A percentile compares a stretch with the other conserved stretches of the same genome.
phyloP scores from a whole-genome alignment of 1,139 yeast genomes.

The Yueomyces sp. region DNA sequence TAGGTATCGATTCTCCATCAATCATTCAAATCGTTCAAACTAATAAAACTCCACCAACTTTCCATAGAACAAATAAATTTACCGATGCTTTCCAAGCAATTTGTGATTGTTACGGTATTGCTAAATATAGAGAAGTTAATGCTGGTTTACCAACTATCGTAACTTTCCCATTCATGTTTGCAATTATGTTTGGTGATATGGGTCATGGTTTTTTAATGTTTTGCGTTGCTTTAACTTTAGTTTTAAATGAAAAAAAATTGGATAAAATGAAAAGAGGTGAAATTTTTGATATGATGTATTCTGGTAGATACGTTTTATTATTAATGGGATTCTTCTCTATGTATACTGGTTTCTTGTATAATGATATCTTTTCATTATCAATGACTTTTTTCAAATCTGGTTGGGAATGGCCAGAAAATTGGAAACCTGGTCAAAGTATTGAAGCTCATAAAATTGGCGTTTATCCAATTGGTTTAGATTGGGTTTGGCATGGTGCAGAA shows the following conservation, averaged over 20 bases:
- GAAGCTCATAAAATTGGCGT: slow-evolving; percentile 44
- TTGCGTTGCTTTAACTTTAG: slow-evolving; percentile 46
- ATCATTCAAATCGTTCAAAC: slow-evolving; percentile 75
- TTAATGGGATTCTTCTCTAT: slow-evolving; percentile 70
- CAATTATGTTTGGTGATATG: slow-evolving; percentile 78
- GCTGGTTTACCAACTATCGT: slow-evolving; percentile 72
- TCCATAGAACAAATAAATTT: slow-evolving; percentile 80
- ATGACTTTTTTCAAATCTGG: slow-evolving; percentile 61
- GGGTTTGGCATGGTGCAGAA: slow-evolving; percentile 76
- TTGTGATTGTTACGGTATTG: slow-evolving; percentile 90
- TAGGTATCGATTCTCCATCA: slow-evolving; percentile 39
- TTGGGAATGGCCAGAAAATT: slow-evolving; percentile 58
- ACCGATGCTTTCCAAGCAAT: slow-evolving; percentile 86
- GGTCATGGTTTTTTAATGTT: slow-evolving; percentile 66
- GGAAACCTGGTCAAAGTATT: slow-evolving; percentile 45
- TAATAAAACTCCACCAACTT: slow-evolving; percentile 85
- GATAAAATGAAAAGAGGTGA: slow-evolving; percentile 58
- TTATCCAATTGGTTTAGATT: slow-evolving; percentile 59
- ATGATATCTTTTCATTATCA: slow-evolving; percentile 68
- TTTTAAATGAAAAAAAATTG: slow-evolving; percentile 47
- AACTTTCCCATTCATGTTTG: slow-evolving; percentile 79
- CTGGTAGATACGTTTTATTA: slow-evolving; percentile 61
- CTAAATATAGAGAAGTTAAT: slow-evolving; percentile 67
- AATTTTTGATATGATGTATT: slow-evolving; percentile 70
- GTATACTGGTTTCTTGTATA: slow-evolving; percentile 67